These are phyloP conservation scores for Bipolaris cookei DNA, from an alignment of 2,329 filamentous ascomycete genomes.

Conservation along the genomic window DNA sequence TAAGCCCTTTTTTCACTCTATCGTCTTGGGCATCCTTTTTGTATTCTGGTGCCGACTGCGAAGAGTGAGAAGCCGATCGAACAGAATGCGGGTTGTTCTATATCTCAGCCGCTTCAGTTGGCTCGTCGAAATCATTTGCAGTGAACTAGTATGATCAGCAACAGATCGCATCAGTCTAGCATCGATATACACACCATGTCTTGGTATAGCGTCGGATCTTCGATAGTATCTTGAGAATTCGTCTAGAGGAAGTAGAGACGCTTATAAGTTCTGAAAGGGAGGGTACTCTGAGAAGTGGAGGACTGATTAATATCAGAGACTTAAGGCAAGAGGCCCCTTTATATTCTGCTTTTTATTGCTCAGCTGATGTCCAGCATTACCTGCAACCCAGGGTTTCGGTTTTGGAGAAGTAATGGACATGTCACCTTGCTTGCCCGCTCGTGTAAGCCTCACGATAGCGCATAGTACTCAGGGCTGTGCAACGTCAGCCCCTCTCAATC, in stretches of 20 bases:
- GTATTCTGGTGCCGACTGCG: no score
- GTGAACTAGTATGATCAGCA: slow-evolving; percentile 4
- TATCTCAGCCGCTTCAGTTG: no score
- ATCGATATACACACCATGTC: slow-evolving; percentile 7
- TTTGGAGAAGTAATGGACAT: slow-evolving; percentile 2
- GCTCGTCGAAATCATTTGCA: no score
- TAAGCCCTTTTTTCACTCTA: no score
- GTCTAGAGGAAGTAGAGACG: slow-evolving; percentile 4
- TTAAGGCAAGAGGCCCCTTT: slow-evolving; percentile 8
- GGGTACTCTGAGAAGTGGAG: slow-evolving; percentile 5
- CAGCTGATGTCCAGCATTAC: slow-evolving; percentile 2
- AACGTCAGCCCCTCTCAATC: not conserved
- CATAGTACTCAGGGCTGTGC: not conserved
- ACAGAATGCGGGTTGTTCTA: no score
- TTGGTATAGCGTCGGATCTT: slow-evolving; percentile 7
- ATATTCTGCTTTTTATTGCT: slow-evolving; percentile 6
- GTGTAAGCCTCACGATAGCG: slow-evolving; percentile 1
- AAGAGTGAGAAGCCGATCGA: no score
- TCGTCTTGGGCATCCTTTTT: no score
- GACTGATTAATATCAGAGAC: slow-evolving; percentile 5
- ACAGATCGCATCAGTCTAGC: slow-evolving; percentile 6
- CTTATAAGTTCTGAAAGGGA: slow-evolving; percentile 5
- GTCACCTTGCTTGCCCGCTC: not conserved
- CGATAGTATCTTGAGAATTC: slow-evolving; percentile 3
- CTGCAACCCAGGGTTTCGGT: not conserved